Conservation (phyloP, 441 rosid genomes). For the Cnidoscolus chayamansa region DNA sequence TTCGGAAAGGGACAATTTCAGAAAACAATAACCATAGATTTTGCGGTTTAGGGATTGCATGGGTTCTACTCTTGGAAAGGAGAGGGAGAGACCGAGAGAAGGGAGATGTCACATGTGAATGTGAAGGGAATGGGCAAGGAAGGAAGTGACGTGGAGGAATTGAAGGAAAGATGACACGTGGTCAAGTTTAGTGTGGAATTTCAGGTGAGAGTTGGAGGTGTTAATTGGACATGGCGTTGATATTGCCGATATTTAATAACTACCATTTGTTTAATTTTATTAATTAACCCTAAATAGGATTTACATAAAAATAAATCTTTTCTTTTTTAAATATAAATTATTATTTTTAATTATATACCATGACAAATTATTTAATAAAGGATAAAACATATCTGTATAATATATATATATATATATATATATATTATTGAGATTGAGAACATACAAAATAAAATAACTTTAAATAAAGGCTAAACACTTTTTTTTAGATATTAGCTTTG, state of each 20-base stretch:
- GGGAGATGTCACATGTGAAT: background rate
- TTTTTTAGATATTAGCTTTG: too few species aligned
- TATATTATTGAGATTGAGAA: too few species aligned
- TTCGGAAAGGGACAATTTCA: background rate
- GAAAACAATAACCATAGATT: conserved; percentile 16
- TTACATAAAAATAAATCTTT: too few species aligned
- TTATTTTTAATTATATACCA: too few species aligned
- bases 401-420: too few species aligned
- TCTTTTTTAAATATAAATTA: too few species aligned
- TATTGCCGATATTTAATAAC: background rate
- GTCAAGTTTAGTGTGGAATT: background rate
- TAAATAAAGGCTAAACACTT: too few species aligned
- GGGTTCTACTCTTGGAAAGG: conserved; percentile 19
- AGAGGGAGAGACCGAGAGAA: background rate
- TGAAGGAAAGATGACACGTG: conserved; percentile 18
- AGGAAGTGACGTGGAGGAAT: conserved; percentile 1
- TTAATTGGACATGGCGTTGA: background rate
- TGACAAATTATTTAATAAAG: too few species aligned
- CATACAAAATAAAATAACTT: too few species aligned
- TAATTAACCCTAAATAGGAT: too few species aligned
- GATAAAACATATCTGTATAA: too few species aligned
- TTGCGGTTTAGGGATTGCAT: conserved; percentile 29
- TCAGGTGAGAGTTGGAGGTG: background rate
- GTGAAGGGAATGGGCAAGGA: background rate
- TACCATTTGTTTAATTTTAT: background rate